Percentiles rank a stretch among this genome's conserved stretches.
Conservation (phyloP, 768 basidiomycete genomes). For the Termitomyces sp. region DNA sequence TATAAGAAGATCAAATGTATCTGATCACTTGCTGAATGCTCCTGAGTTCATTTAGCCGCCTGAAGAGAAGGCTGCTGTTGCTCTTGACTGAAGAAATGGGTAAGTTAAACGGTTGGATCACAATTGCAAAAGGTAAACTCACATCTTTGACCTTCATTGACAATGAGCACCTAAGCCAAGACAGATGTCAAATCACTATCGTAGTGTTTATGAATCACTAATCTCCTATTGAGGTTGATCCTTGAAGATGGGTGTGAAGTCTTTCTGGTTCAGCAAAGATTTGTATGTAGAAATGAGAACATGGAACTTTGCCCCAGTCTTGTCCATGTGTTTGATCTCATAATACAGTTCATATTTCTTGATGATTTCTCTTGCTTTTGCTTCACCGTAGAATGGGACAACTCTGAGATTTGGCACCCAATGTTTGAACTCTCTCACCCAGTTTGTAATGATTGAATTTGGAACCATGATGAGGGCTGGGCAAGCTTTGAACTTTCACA, state of each 20-base stretch:
- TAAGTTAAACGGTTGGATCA: conserved; percentile 14
- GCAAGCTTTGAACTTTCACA: conserved; percentile 52
- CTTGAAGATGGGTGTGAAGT: conserved; percentile 76
- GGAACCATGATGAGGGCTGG: conserved; percentile 93
- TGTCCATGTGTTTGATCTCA: conserved; percentile 33
- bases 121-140: conserved; percentile 27
- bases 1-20: conserved; percentile 6
- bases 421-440: conserved; percentile 91
- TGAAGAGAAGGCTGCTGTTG: conserved; percentile 77
- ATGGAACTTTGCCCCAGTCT: conserved; percentile 70
- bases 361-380: conserved; percentile 76
- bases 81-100: conserved; percentile 64
- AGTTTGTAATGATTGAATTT: conserved; percentile 93
- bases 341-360: conserved; percentile 81
- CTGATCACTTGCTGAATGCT: conserved; percentile 72
- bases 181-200: not conserved
- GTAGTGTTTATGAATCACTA: conserved; percentile 11
- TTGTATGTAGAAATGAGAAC: conserved; percentile 95
- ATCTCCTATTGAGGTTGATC: conserved; percentile 87
- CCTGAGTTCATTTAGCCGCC: conserved; percentile 76
- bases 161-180: conserved; percentile 57
- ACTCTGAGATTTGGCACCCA: conserved; percentile 77
- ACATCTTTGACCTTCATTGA: conserved; percentile 94
- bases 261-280: conserved; percentile 64
- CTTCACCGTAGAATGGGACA: conserved; percentile 85